phyloP scores from a whole-genome alignment of 176 grass and related monocot species.

The Ensete ventricosum region DNA sequence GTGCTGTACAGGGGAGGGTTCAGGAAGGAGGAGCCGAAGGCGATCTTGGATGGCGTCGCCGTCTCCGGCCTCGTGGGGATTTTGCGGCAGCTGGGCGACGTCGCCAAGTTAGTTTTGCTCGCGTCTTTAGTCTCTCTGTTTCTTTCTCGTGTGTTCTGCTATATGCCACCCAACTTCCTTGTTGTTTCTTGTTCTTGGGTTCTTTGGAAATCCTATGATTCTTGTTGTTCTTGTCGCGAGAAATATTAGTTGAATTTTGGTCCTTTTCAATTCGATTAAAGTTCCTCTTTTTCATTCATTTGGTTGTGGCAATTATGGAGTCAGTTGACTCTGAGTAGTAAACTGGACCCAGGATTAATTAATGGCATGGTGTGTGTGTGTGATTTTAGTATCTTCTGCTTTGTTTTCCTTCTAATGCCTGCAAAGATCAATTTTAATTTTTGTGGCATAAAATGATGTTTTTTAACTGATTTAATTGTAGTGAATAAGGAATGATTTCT shows the following conservation, averaged over 20 bases:
- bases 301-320: too few species aligned
- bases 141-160: not conserved
- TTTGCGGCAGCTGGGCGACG: constrained; percentile 97
- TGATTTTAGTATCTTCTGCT: too few species aligned
- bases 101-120: constrained; percentile 63
- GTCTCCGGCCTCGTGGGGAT: constrained; percentile 96
- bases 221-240: not conserved
- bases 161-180: not conserved
- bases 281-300: not conserved
- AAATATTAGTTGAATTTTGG: not conserved
- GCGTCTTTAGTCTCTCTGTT: not conserved
- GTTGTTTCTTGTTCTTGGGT: not conserved
- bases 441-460: not conserved
- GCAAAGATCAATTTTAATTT: not conserved
- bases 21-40: constrained; percentile 59
- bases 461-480: not conserved
- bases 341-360: too few species aligned
- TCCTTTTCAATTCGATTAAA: not conserved
- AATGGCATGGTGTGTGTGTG: too few species aligned
- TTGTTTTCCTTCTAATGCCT: too few species aligned
- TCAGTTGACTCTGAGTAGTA: too few species aligned
- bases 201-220: not conserved
- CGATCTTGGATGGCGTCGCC: constrained; percentile 83
- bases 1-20: constrained; percentile 43
- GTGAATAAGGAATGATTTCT: not conserved